Base-by-base conservation (phyloP, 495 filamentous ascomycete genomes). In the Stereocaulon alpinum region DNA sequence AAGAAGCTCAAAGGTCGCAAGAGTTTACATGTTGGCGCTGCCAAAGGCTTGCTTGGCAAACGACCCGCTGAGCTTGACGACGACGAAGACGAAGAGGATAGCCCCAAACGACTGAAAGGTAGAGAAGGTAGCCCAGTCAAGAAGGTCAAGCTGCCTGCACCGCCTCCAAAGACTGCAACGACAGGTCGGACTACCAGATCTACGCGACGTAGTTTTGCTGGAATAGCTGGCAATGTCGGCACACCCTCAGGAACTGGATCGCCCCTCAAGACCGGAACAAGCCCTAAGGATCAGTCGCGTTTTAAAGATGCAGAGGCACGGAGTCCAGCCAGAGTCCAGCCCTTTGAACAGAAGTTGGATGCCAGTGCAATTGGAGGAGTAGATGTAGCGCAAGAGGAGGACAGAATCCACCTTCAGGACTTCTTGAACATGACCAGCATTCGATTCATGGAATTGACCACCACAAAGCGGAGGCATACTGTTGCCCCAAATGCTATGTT, bases 391-490 rank as follows among this genome's bases (percentile, higher is more conserved):
- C 68, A 69, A 11, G 77, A 78, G 43, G 76, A 77, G 48, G 85
- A 88, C 58, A 81, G 83, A 15, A 91, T 98, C 29, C 85, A 91
- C 53, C 76, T 98, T 3, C 88, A 95, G 65, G 86, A 95, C 41
- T 98, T 98, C 72, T 73, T 98, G 48, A 88, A 96, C 64, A 82
- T 96, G 81, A 96, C 93, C 6, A 89, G 85, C 59, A 95, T 98
- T 64, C 87, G 91, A 42, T 98, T 98, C 73, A 95, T 98, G 86
- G 94, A 98, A 66, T 77, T 96, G 30, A 86, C 80, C 2, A 96
- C 88, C 2, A 96, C 92, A 0, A 98, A 96, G 70, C 77, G 93
- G 61, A 78, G 93, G 47, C 87, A 92, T 66, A 97, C 93, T 0
- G 81, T 84, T 37, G 89, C 80, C 2, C 85, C 86, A 18, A 72